phyloP scores from a whole-genome alignment of 2,329 filamentous ascomycete species.

The Fusarium poae region DNA sequence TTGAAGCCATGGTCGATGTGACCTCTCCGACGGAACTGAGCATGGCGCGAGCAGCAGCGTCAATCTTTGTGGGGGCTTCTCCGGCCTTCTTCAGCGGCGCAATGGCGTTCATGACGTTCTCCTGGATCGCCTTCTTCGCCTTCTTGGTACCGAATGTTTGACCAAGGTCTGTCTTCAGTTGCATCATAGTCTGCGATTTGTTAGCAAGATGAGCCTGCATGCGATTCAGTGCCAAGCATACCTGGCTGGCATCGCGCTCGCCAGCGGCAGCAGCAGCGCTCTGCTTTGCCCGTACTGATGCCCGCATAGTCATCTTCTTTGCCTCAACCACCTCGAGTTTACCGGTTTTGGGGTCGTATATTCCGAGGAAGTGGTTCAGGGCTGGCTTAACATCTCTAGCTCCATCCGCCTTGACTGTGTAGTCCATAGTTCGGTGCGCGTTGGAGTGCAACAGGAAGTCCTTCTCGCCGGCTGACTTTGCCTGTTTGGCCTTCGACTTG shows the following conservation, averaged over 20 bases:
- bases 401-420: conserved; percentile 66
- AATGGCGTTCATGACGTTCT: conserved; percentile 79
- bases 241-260: conserved; percentile 50
- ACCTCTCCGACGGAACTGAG: conserved; percentile 73
- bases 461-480: conserved; percentile 57
- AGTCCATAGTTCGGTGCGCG: conserved; percentile 69
- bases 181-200: conserved; percentile 64
- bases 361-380: conserved; percentile 73
- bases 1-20: conserved; percentile 75
- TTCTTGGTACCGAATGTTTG: conserved; percentile 88
- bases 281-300: conserved; percentile 68
- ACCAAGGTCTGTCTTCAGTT: conserved; percentile 77
- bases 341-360: conserved; percentile 72
- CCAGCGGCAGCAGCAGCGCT: conserved; percentile 62
- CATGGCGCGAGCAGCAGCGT: conserved; percentile 69
- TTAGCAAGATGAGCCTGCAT: conserved; percentile 40
- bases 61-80: conserved; percentile 63
- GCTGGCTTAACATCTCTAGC: conserved; percentile 52
- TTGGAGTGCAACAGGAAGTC: conserved; percentile 71
- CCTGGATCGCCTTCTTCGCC: conserved; percentile 80
- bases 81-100: conserved; percentile 55
- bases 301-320: conserved; percentile 73
- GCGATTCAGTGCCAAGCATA: conserved; percentile 15
- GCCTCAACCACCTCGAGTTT: conserved; percentile 72
- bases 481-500: conserved; percentile 54